Base-by-base conservation (phyloP, 225 moss, liverwort and hornwort species). In the Asterella californica region DNA sequence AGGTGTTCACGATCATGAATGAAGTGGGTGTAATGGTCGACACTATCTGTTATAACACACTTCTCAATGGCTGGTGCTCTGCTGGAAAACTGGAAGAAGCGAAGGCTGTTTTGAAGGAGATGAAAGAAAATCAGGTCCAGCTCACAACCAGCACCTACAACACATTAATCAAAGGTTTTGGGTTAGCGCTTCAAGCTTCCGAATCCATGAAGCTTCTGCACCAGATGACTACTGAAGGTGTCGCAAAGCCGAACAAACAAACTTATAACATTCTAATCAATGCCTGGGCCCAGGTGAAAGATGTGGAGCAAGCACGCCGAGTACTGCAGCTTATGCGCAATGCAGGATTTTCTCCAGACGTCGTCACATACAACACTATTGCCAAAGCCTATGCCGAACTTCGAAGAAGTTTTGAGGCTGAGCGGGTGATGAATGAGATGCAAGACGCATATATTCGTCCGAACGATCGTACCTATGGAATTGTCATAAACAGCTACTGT, bases 211-310 rank as follows among this genome's bases (percentile, higher is more conserved):
- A 80, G 75, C 68, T 88, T 60, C 67, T 88, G 25, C 78, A 83
- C 83, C 74, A 88, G 54, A 85, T 88, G 83, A 59, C 74, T 19
- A 24, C 61, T 17, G 88, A 90, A 29, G 76, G 89, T 2, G 60
- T 34, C n/a, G 76, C 61, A 9, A 91, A 88, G 82, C 90, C 96
- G 0, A 90, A 87, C 72, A 84, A 82, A 63, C 85, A 89, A 59
- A 96, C 96, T 46, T 96, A 87, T 81, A 96, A 96, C 79, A 90
- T 87, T 69, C 86, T 96, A 14, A 88, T 96, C 38, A 92, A 96
- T 72, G 96, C 87, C 50, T 96, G 96, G 96, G 92, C 90, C 54
- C 88, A 86, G 76, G 76, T 87, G 53, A 90, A 92, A 79, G 83
- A 94, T 46, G 80, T 90, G 5, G 90, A 88, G 60, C 88, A 91